A percentile compares a stretch with the other conserved stretches of the same genome.
Evolutionary conservation across 2,329 filamentous ascomycete genomes (phyloP).

Genomic region (Xenoacremonium recifei): DNA sequence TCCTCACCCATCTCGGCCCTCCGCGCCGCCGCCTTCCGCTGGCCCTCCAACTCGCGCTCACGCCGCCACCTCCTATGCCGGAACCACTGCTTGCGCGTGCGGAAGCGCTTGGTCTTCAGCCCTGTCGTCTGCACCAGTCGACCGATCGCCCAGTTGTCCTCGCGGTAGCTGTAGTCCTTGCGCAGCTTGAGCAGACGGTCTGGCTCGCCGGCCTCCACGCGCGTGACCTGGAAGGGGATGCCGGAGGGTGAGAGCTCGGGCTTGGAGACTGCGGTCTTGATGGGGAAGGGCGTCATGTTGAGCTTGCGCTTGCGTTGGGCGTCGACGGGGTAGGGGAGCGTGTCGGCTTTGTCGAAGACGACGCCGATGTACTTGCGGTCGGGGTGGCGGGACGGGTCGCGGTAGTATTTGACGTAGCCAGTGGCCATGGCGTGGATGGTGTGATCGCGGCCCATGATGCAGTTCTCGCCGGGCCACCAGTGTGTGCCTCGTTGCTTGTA

Average conservation of each 20-base stretch:
- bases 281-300: slow-evolving; percentile 62
- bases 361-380: slow-evolving; percentile 94
- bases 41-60: slow-evolving; percentile 41
- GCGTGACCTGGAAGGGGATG: slow-evolving; percentile 47
- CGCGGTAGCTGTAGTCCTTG: slow-evolving; percentile 57
- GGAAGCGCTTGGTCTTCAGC: slow-evolving; percentile 47
- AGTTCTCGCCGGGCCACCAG: slow-evolving; percentile 96
- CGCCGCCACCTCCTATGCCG: slow-evolving; percentile 42
- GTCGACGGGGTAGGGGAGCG: slow-evolving; percentile 73
- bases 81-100: slow-evolving; percentile 50
- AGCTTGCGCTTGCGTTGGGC: slow-evolving; percentile 73
- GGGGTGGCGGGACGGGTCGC: slow-evolving; percentile 78
- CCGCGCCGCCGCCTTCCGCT: slow-evolving; percentile 37
- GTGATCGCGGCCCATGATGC: slow-evolving; percentile 91
- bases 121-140: slow-evolving; percentile 52
- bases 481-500: slow-evolving; percentile 93
- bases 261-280: slow-evolving; percentile 36
- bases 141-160: slow-evolving; percentile 60
- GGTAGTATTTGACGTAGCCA: slow-evolving; percentile 97
- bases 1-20: slow-evolving; percentile 32
- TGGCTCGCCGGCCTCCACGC: slow-evolving; percentile 39
- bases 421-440: slow-evolving; percentile 84
- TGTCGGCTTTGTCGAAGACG: slow-evolving; percentile 78
- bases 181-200: slow-evolving; percentile 50
- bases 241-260: slow-evolving; percentile 48